A percentile compares a stretch with the other conserved stretches of the same genome.
Evolutionary conservation across 129 eudicot genomes (phyloP).

Genomic region (Sambucus nigra): DNA sequence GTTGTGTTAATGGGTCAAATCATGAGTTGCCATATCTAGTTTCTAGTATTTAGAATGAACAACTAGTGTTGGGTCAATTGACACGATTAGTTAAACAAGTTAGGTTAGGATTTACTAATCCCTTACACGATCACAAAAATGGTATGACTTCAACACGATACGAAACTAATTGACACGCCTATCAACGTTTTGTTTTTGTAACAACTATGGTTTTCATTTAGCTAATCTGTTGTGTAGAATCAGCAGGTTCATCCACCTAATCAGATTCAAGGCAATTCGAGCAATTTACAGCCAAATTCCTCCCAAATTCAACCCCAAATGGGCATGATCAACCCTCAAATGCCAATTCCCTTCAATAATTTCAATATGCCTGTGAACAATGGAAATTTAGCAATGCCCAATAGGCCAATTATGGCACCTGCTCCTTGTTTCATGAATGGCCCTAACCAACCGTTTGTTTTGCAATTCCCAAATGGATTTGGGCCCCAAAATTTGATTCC

Average conservation of each 20-base stretch:
- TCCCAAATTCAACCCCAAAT: conserved; percentile 16
- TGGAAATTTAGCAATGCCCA: conserved; percentile 21
- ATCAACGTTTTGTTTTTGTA: neutral
- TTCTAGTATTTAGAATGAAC: too few species aligned
- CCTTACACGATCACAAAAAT: too few species aligned
- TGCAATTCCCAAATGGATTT: conserved; percentile 24
- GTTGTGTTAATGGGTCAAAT: too few species aligned
- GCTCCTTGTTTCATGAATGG: conserved; percentile 26
- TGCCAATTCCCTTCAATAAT: conserved; percentile 11
- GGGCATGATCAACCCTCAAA: conserved; percentile 22
- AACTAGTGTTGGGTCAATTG: too few species aligned
- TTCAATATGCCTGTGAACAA: conserved; percentile 11
- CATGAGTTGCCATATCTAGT: too few species aligned
- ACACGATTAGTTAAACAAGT: too few species aligned
- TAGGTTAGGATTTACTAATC: too few species aligned
- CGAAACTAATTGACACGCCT: too few species aligned
- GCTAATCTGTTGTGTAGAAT: neutral
- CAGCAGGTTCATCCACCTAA: conserved; percentile 12
- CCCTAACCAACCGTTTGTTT: conserved; percentile 23
- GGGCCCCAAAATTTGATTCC: conserved; percentile 21
- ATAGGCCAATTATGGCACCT: conserved; percentile 13
- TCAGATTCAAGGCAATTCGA: conserved; percentile 5
- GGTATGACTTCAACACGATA: too few species aligned
- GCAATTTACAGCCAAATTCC: conserved; percentile 8
- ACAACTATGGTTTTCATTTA: neutral